These are phyloP conservation scores for Polyplosphaeria fusca DNA, from an alignment of 495 filamentous ascomycete species.

Conservation along the genomic window DNA sequence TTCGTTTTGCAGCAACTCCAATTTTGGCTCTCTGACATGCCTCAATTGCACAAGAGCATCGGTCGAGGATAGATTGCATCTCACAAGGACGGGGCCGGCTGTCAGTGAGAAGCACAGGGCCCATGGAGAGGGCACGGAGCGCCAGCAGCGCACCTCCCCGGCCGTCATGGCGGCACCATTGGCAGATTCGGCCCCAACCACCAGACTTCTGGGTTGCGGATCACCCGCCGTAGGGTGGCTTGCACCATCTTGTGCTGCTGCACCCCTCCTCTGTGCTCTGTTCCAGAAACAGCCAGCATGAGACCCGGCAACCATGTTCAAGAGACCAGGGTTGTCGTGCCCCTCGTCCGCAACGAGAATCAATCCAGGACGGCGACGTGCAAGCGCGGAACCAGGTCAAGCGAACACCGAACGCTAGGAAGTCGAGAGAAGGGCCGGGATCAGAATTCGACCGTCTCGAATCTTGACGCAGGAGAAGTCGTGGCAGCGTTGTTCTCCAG, in stretches of 20 bases:
- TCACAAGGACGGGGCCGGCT: constrained; percentile 7
- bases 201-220: too few relatives aligned
- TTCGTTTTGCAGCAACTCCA: background rate
- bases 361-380: constrained; percentile 1
- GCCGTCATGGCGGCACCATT: constrained; percentile 8
- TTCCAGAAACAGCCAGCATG: constrained; percentile 27
- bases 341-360: background rate
- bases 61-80: constrained; percentile 19
- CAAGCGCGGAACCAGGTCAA: constrained; percentile 25
- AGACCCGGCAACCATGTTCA: background rate
- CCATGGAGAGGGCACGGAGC: constrained; percentile 12
- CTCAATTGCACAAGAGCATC: constrained; percentile 5
- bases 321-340: background rate
- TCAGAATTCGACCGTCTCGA: too few relatives aligned
- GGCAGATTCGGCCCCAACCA: constrained; percentile 18
- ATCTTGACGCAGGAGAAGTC: constrained; percentile 18
- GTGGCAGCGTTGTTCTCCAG: constrained; percentile 30
- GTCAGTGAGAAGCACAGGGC: constrained; percentile 9
- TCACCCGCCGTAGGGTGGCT: constrained; percentile 35
- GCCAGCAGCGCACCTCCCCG: background rate
- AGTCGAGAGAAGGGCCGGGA: constrained; percentile 5
- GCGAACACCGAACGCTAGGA: constrained; percentile 9
- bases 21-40: background rate
- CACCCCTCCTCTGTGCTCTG: constrained; percentile 3
- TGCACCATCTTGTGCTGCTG: constrained; percentile 14